Evolutionary conservation across 768 basidiomycete species (phyloP).

Genomic region (Amanita thiersii): DNA sequence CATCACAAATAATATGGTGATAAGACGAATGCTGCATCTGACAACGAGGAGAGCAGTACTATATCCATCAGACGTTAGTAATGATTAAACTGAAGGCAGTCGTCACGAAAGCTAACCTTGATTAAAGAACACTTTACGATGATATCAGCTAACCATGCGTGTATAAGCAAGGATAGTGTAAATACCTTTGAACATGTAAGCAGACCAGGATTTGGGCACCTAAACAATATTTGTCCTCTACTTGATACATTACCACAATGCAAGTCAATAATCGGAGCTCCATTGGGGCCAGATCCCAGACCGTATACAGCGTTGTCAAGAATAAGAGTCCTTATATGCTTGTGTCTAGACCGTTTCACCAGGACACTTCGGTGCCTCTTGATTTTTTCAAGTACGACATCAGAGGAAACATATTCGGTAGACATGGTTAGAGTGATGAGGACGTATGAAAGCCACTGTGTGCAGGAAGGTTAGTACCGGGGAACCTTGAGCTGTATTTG

Average conservation of each 20-base stretch:
- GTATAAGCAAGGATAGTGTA: not conserved
- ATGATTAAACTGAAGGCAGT: not conserved
- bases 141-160: not conserved
- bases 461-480: too few species aligned
- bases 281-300: slow-evolving; percentile 18
- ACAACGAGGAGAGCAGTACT: slow-evolving; percentile 29
- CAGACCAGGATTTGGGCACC: slow-evolving; percentile 14
- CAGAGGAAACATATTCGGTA: not conserved
- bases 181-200: slow-evolving; percentile 22
- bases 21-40: slow-evolving; percentile 26
- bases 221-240: slow-evolving; percentile 4
- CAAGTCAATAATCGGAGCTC: slow-evolving; percentile 13
- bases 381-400: slow-evolving; percentile 5
- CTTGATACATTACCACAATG: slow-evolving; percentile 16
- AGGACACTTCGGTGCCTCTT: slow-evolving; percentile 6
- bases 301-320: slow-evolving; percentile 22
- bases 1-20: slow-evolving; percentile 27
- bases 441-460: not conserved
- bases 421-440: not conserved
- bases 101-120: slow-evolving; percentile 3
- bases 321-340: slow-evolving; percentile 10
- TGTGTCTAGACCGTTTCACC: not conserved
- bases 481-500: too few species aligned
- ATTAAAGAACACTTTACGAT: slow-evolving; percentile 8
- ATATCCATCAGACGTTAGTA: not conserved